Base-by-base conservation (phyloP, 2,329 filamentous ascomycete species). In the Teratosphaeria gauchensis region DNA sequence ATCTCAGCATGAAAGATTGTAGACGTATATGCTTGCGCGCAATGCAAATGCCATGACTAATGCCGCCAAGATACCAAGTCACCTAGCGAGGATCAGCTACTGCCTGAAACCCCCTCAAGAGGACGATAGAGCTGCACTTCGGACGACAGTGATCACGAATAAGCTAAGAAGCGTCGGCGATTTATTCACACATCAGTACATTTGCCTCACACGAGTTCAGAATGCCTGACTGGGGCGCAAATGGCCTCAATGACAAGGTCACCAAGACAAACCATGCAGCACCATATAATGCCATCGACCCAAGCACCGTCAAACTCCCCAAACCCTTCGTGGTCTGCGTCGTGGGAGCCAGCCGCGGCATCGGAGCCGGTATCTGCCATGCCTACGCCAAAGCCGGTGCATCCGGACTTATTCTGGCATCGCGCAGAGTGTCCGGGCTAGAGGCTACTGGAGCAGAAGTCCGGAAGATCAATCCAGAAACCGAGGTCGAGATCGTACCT, bases 261-360 rank as follows among this genome's bases (percentile, higher is more conserved):
- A 19, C 48, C 19, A 21, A 52, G 11, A 52, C 28, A 9, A 12
- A 11, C 3, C 48, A 52, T 30, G 3, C 48, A 11, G 28, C 19
- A 52, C 48, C 48, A 21, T 52, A 52, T 11, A 11, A 52, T 21
- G 19, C 48, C 48, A 52, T 52, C 28, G 48, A 52, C 48, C 48
- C 48, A 21, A 30, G 7, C 48, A 19, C n/a, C 19, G 19, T 52
- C 28, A 24, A 30, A 52, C 19, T 52, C n/a, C 28, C 48, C 11
- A 21, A 52, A n/a, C 48, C 48, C 19, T 52, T 19, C 48, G 48
- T 52, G 3, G 48, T 30, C 48, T 52, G 48, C 11, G 28, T 75
- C 24, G 62, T 75, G n/a, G 73, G 73, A 11, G 73, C 72, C 6
- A 69, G 68, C 32, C 64, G 70, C 30, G 72, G 72, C 19, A 73